Evolutionary conservation across 768 basidiomycete species (phyloP), one percentile per base, ranked within the genome.

Genomic region (Glaciozyma martinii): DNA sequence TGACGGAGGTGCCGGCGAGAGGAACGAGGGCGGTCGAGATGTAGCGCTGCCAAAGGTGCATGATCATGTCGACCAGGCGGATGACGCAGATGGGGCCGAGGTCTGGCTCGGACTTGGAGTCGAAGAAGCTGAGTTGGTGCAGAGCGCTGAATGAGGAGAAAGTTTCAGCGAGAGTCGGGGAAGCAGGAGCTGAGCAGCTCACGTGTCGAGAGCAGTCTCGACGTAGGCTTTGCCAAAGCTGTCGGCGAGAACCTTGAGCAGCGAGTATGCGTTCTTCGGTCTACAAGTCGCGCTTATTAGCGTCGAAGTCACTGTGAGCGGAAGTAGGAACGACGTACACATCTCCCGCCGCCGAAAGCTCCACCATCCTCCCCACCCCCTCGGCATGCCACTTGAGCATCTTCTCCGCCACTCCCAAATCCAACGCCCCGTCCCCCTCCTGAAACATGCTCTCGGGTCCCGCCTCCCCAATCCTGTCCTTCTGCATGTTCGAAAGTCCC

Each of bases 311-410:
- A n/a, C n/a, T n/a, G 18, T 4, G 7, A 5, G 1, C 30, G 25
- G 8, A 23, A 37, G 13, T 33, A 64, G 49, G 12, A 32, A 1
- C 25, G 5, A 80, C 89, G 78, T 73, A 95, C 91, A 93, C 84
- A 73, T 99, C 95, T 50, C 83, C 85, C 12, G 82, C 73, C 16
- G 85, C 77, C 73, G 86, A 92, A 55, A 99, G 79, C 76, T 98
- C 95, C 16, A 93, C 89, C 69, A 90, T 93, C 71, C 95, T 80
- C 6, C 95, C 94, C 33, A 95, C 86, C 7, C 92, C 90, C 75
- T 99, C 95, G 3, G 95, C 94, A 76, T 99, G 95, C 92, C 94
- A 97, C 76, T 85, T 89, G 21, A 98, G 78, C 85, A 98, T 92
- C 71, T 82, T 86, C 79, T 94, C 91, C 3, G 91, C 89, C 15